Base-by-base conservation (phyloP, 495 filamentous ascomycete species). In the Pyrenula aspistea region DNA sequence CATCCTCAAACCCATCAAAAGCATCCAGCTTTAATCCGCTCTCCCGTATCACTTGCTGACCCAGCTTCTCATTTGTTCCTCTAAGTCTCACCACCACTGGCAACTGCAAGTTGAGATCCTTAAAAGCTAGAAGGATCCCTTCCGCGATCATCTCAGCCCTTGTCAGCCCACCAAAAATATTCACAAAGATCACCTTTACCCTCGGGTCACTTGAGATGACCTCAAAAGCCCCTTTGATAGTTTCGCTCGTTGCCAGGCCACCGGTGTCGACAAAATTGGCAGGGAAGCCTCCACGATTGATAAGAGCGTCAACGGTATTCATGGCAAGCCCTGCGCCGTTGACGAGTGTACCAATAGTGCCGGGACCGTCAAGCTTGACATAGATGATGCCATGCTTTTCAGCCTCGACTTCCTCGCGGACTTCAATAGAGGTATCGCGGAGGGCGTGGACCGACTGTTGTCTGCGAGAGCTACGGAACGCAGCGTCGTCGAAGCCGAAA, bases 241-340 rank as follows among this genome's bases (percentile, higher is more conserved):
- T 94, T 62, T 85, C 83, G n/a, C 79, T 80, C 1, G 91, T 95
- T 0, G 91, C 91, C 67, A 94, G 95, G 54, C 89, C 91, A 24
- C 91, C 90, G 0, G 89, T 94, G 65, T 95, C 91, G 24, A 95
- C 76, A 71, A 96, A 95, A 58, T 95, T 95, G 24, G 88, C 78
- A 24, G 81, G 82, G 49, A 76, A 70, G 51, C 83, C 84, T 47
- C 82, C 83, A 57, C 80, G 81, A 47, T 79, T 68, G 2, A 77
- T 74, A 4, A 94, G 79, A 1, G 86, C 85, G 63, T 95, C 91
- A 57, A 89, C 81, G 0, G 91, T 94, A 69, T 94, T 94, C 89
- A 96, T 94, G 10, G 89, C 89, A 21, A 95, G 82, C 2, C 91
- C 91, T 22, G 91, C 91, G 49, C 91, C 91, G 63, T 95, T 95